A percentile compares a stretch with the other conserved stretches of the same genome.
phyloP scores from a whole-genome alignment of 345 rosid genomes.

The Salix purpurea region DNA sequence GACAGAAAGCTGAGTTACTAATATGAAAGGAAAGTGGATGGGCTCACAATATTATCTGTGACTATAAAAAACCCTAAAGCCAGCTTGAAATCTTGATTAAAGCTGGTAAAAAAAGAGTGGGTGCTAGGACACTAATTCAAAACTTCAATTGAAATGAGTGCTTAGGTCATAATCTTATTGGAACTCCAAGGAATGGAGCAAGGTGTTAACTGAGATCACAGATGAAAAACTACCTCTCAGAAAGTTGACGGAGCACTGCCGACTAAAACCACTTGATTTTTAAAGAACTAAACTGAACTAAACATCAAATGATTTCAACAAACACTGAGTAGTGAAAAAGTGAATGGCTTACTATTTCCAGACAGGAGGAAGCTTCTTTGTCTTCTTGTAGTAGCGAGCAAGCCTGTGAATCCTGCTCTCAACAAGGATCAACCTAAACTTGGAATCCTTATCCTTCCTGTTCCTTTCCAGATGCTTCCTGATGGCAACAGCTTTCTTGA shows the following conservation, averaged over 20 bases:
- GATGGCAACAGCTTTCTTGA: conserved; percentile 91
- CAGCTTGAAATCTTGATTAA: background rate
- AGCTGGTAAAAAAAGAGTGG: background rate
- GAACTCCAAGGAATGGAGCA: background rate
- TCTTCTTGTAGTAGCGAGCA: conserved; percentile 95
- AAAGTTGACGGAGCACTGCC: rapidly evolving
- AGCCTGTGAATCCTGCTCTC: conserved; percentile 93
- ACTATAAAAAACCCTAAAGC: background rate
- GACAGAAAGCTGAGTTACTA: background rate
- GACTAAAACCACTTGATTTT: too few species aligned
- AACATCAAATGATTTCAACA: too few species aligned
- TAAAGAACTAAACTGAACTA: too few species aligned
- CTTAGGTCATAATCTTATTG: background rate
- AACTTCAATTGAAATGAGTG: background rate
- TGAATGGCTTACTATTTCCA: conserved; percentile 71
- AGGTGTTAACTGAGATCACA: background rate
- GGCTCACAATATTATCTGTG: background rate
- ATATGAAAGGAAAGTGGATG: background rate
- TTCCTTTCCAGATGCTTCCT: conserved; percentile 96
- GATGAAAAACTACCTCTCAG: background rate
- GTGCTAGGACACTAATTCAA: background rate
- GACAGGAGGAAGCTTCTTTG: conserved; percentile 90
- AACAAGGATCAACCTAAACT: conserved; percentile 80
- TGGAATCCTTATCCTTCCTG: conserved; percentile 93
- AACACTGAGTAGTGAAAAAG: background rate